A percentile compares a stretch with the other conserved stretches of the same genome.
Evolutionary conservation across 2,329 filamentous ascomycete genomes (phyloP).

Genomic region (Colletotrichum godetiae): DNA sequence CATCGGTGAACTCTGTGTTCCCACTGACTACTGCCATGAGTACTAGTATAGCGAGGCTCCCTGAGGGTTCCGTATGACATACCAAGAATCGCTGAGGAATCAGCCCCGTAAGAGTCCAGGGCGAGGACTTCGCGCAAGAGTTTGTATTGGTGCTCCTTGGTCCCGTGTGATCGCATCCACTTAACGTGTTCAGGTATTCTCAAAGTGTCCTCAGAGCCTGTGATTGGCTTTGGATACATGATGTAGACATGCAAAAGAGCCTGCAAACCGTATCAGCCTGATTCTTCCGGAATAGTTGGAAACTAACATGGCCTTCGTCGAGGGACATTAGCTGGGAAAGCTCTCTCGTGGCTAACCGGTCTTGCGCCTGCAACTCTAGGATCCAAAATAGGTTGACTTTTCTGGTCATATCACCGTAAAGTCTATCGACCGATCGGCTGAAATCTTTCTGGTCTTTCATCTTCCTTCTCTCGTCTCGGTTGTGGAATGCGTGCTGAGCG

Average conservation of each 20-base stretch:
- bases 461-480: neutral
- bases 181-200: neutral
- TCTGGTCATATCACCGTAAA: neutral
- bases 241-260: neutral
- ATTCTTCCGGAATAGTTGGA: neutral
- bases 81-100: neutral
- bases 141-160: neutral
- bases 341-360: neutral
- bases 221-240: slow-evolving; percentile 1
- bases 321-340: slow-evolving; percentile 1
- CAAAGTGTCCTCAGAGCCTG: neutral
- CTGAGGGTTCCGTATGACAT: neutral
- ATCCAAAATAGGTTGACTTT: neutral
- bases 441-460: neutral
- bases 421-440: neutral
- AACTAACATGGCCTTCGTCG: neutral
- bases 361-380: neutral
- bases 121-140: neutral
- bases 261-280: neutral
- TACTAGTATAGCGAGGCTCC: neutral
- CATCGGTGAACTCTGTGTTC: neutral
- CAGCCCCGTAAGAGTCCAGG: neutral
- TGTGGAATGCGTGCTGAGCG: neutral
- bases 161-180: neutral
- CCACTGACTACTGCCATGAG: neutral